Conservation (phyloP, 2,329 filamentous ascomycete genomes). For the Penicillium sp. region DNA sequence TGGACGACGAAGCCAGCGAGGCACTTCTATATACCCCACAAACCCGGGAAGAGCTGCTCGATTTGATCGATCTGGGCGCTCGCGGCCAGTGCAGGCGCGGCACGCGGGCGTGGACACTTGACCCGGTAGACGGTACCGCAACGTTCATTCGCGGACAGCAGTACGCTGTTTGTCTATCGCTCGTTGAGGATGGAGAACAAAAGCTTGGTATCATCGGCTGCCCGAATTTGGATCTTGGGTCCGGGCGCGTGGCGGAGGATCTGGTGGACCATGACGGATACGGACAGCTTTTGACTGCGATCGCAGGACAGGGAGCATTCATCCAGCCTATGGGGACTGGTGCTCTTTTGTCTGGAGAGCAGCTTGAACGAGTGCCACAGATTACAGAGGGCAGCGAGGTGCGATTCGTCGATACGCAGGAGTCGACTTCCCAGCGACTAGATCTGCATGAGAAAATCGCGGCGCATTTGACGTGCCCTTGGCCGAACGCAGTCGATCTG, state of each 20-base stretch:
- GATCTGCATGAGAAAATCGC: conserved; percentile 41
- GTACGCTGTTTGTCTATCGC: conserved; percentile 61
- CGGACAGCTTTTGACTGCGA: conserved; percentile 53
- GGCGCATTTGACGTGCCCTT: conserved; percentile 41
- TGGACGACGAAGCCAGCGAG: conserved; percentile 36
- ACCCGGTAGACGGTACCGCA: conserved; percentile 65
- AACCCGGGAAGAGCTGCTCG: conserved; percentile 57
- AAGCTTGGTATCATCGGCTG: conserved; percentile 61
- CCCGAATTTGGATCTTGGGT: conserved; percentile 57
- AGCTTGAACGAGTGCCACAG: conserved; percentile 29
- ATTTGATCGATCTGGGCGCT: conserved; percentile 61
- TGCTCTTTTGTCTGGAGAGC: conserved; percentile 33
- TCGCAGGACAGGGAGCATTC: conserved; percentile 47
- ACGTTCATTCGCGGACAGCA: conserved; percentile 63
- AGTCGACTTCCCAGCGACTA: conserved; percentile 39
- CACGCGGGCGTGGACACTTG: conserved; percentile 60
- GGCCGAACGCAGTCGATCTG: conserved; percentile 50
- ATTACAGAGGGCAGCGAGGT: conserved; percentile 33
- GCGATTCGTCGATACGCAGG: conserved; percentile 49
- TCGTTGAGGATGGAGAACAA: conserved; percentile 60
- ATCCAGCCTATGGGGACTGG: conserved; percentile 41
- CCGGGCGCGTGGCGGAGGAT: conserved; percentile 38
- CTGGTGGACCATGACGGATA: conserved; percentile 45
- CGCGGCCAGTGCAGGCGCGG: conserved; percentile 39
- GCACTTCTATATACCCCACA: conserved; percentile 41